phyloP scores from a whole-genome alignment of 2,329 filamentous ascomycete genomes.

The Ambrosiella cleistominuta region DNA sequence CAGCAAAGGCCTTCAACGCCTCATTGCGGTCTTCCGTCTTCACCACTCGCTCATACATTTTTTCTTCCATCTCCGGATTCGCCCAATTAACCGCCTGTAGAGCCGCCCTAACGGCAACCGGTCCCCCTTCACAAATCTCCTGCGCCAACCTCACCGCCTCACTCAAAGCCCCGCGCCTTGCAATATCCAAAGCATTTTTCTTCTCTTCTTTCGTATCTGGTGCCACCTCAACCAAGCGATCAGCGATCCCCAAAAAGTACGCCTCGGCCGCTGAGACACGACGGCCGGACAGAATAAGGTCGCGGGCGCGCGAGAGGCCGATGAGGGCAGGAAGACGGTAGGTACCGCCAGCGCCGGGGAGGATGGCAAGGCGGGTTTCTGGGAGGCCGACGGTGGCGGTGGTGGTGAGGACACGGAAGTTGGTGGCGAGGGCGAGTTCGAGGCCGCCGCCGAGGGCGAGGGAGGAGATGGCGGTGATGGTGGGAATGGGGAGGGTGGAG shows the following conservation, averaged over 20 bases:
- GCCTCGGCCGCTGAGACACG: slow-evolving; percentile 68
- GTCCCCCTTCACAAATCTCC: slow-evolving; percentile 80
- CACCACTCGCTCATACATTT: slow-evolving; percentile 70
- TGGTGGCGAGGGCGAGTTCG: slow-evolving; percentile 76
- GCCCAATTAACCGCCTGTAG: slow-evolving; percentile 61
- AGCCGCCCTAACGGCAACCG: slow-evolving; percentile 63
- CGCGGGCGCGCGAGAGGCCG: slow-evolving; percentile 63
- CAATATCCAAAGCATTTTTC: slow-evolving; percentile 32
- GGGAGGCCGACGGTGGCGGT: slow-evolving; percentile 67
- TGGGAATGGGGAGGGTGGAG: slow-evolving; percentile 64
- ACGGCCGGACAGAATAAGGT: slow-evolving; percentile 81
- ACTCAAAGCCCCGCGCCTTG: slow-evolving; percentile 50
- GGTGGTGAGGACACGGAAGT: slow-evolving; percentile 73
- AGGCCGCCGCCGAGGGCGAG: slow-evolving; percentile 82
- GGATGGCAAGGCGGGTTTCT: slow-evolving; percentile 82
- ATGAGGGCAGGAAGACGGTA: slow-evolving; percentile 71
- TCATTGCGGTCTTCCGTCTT: slow-evolving; percentile 74
- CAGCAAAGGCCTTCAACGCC: slow-evolving; percentile 65
- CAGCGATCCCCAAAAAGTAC: slow-evolving; percentile 78
- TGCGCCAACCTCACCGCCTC: slow-evolving; percentile 63
- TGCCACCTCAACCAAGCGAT: slow-evolving; percentile 71
- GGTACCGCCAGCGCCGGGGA: slow-evolving; percentile 87
- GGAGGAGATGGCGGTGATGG: slow-evolving; percentile 73
- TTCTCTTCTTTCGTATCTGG: slow-evolving; percentile 19
- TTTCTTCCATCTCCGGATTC: slow-evolving; percentile 63